Evolutionary conservation across 73 alveolate genomes (phyloP).

Genomic region (Loxodes magnus): DNA sequence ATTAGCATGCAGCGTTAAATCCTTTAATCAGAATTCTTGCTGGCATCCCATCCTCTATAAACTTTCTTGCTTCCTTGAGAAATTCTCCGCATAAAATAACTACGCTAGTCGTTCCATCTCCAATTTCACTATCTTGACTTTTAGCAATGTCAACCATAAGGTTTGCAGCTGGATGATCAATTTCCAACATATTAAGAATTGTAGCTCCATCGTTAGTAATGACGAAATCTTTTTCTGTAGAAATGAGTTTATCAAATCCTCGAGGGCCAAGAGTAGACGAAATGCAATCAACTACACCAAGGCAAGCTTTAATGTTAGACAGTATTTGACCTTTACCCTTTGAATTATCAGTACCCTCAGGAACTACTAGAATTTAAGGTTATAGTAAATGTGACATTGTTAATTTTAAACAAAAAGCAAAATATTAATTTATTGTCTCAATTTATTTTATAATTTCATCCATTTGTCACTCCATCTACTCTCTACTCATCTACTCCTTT

Average conservation of each 20-base stretch:
- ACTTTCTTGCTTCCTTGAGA: constrained; percentile 76
- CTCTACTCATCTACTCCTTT: too few species aligned
- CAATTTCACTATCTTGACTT: constrained; percentile 92
- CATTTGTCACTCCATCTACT: too few species aligned
- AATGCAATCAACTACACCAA: constrained; percentile 78
- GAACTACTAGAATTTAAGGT: constrained; percentile 46
- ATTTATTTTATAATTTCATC: too few species aligned
- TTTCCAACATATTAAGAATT: constrained; percentile 72
- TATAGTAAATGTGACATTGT: too few species aligned
- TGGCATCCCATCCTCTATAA: constrained; percentile 92
- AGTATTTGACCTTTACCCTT: constrained; percentile 58
- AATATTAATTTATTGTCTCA: too few species aligned
- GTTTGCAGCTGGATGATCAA: constrained; percentile 98
- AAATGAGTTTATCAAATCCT: constrained; percentile 95
- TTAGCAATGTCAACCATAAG: constrained; percentile 90
- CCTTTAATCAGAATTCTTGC: constrained; percentile 82
- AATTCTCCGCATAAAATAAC: constrained; percentile 88
- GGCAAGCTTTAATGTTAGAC: constrained; percentile 73
- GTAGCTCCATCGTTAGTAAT: constrained; percentile 98
- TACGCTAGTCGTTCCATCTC: constrained; percentile 96
- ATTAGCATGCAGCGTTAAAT: constrained; percentile 59
- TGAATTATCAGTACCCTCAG: constrained; percentile 60
- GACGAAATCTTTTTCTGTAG: constrained; percentile 61
- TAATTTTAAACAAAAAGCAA: too few species aligned
- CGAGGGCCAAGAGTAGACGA: constrained; percentile 88